Percentiles rank a stretch among this genome's conserved stretches.
phyloP scores from a whole-genome alignment of 1,284 basidiomycete genomes.

The Melanopsichium pennsylvanicum region DNA sequence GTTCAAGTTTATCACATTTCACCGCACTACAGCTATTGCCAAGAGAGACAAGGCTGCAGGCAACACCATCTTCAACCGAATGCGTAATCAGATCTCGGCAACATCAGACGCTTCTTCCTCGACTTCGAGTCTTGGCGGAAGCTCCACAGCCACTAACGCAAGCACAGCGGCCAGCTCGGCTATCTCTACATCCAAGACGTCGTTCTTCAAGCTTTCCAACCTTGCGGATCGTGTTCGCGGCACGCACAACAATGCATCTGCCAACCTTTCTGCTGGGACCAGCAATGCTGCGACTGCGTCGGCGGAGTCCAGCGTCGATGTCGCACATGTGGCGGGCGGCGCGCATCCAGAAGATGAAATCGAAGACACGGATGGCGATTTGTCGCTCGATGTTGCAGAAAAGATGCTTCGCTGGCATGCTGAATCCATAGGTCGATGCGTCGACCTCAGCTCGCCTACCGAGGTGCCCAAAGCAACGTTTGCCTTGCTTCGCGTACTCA shows the following conservation, averaged over 20 bases:
- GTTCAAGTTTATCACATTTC: slow-evolving; percentile 82
- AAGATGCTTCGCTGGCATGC: slow-evolving; percentile 64
- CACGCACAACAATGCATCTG: slow-evolving; percentile 12
- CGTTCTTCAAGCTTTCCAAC: slow-evolving; percentile 60
- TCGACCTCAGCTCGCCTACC: slow-evolving; percentile 56
- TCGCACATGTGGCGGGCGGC: slow-evolving; percentile 4
- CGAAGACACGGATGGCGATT: slow-evolving; percentile 53
- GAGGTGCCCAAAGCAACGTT: slow-evolving; percentile 82
- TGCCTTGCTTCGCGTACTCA: slow-evolving; percentile 82
- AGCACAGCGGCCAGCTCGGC: slow-evolving; percentile 33
- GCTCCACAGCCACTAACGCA: slow-evolving; percentile 6
- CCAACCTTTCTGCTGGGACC: background rate
- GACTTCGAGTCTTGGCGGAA: slow-evolving; percentile 18
- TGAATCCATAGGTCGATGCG: slow-evolving; percentile 63
- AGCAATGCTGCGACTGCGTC: slow-evolving; percentile 2
- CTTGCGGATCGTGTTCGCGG: slow-evolving; percentile 58
- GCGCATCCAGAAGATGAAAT: slow-evolving; percentile 22
- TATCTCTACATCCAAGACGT: slow-evolving; percentile 29
- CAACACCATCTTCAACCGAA: slow-evolving; percentile 80
- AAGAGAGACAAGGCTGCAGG: slow-evolving; percentile 67
- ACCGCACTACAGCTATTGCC: slow-evolving; percentile 68
- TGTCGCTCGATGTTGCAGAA: slow-evolving; percentile 58
- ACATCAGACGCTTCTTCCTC: slow-evolving; percentile 70
- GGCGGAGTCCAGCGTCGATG: slow-evolving; percentile 20
- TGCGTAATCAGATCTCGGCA: slow-evolving; percentile 87